Conservation (phyloP, 108 stramenopile genomes). For the Epithemia pelagica region DNA sequence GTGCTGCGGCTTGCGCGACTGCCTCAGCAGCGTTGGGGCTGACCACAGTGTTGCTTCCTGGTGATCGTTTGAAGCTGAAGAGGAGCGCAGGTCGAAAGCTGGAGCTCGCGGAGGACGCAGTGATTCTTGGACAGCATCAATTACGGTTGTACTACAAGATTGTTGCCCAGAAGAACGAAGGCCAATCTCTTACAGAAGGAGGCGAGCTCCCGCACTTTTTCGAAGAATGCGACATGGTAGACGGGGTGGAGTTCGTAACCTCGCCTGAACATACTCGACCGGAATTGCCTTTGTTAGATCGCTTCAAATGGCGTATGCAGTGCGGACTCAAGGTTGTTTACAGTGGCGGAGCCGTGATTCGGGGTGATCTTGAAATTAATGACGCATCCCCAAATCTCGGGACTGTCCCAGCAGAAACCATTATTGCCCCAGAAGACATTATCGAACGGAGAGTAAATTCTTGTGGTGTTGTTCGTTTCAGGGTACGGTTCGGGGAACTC, state of each 20-base stretch:
- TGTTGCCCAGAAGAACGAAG: slow-evolving; percentile 84
- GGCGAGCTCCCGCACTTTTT: slow-evolving; percentile 78
- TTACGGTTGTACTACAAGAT: slow-evolving; percentile 78
- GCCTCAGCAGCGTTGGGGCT: slow-evolving; percentile 80
- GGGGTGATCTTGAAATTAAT: slow-evolving; percentile 77
- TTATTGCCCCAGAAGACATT: slow-evolving; percentile 51
- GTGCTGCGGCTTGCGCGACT: slow-evolving; percentile 64
- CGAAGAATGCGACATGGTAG: slow-evolving; percentile 85
- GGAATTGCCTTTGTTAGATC: slow-evolving; percentile 43
- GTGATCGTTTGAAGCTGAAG: slow-evolving; percentile 78
- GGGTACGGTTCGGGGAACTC: slow-evolving; percentile 46
- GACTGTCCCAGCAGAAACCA: slow-evolving; percentile 51
- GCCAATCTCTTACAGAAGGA: slow-evolving; percentile 76
- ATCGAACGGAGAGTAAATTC: slow-evolving; percentile 82
- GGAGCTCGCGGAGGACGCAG: slow-evolving; percentile 85
- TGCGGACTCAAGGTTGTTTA: slow-evolving; percentile 70
- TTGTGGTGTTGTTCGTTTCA: slow-evolving; percentile 82
- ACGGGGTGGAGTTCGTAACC: slow-evolving; percentile 57
- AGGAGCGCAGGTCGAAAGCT: slow-evolving; percentile 75
- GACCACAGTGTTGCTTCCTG: slow-evolving; percentile 58
- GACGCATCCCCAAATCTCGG: slow-evolving; percentile 69
- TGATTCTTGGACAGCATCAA: slow-evolving; percentile 80
- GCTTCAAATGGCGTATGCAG: slow-evolving; percentile 48
- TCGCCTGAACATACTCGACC: slow-evolving; percentile 39
- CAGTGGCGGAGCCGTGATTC: slow-evolving; percentile 67